These are phyloP conservation scores for Dictyostelium capitatum DNA, from an alignment of 78 protist species.

Conservation along the genomic window DNA sequence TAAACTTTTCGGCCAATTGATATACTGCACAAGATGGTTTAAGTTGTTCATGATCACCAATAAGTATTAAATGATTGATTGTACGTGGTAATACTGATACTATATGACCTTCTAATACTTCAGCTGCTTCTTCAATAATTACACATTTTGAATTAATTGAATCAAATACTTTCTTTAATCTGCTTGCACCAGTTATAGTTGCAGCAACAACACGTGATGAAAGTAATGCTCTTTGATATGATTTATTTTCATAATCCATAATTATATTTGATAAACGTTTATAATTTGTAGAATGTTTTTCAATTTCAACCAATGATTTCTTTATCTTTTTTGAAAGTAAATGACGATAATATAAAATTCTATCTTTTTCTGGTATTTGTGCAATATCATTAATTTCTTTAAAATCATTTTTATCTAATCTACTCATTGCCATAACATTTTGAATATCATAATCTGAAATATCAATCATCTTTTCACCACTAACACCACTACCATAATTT, in stretches of 20 bases:
- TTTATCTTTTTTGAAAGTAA: conserved; percentile 5
- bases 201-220: conserved; percentile 57
- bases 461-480: background rate
- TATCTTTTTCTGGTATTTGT: background rate
- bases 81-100: conserved; percentile 67
- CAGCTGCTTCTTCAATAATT: conserved; percentile 83
- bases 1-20: conserved; percentile 39
- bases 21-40: conserved; percentile 82
- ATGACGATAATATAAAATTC: conserved; percentile 24
- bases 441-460: conserved; percentile 19
- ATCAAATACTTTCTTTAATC: conserved; percentile 32
- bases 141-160: conserved; percentile 34
- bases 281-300: background rate
- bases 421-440: conserved; percentile 3
- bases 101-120: conserved; percentile 90
- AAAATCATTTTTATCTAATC: conserved; percentile 16
- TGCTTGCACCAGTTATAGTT: conserved; percentile 52
- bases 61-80: conserved; percentile 86
- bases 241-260: conserved; percentile 29
- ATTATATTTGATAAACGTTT: background rate
- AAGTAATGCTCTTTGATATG: background rate
- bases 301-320: background rate
- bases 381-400: conserved; percentile 9
- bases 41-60: conserved; percentile 96
- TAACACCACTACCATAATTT: background rate